Evolutionary conservation across 257 asterid species (phyloP), one percentile per base, ranked within the genome.

Genomic region (Gentiana straminea): DNA sequence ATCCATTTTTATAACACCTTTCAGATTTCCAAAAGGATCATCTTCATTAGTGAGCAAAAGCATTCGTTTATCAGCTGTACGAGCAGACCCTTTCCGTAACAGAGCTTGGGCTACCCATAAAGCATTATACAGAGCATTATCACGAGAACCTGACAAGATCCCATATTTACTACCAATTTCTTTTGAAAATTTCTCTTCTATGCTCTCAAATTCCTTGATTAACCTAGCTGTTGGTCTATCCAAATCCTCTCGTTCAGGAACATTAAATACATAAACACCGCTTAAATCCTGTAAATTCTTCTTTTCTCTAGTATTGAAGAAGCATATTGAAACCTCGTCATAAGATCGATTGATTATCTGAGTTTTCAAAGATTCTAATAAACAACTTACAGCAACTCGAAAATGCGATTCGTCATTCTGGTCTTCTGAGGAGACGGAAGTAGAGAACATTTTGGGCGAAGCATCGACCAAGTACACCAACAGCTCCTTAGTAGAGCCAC

Each of bases 61-160:
- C 66, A 91, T 83, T 67, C 98, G 77, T 74, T 91, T 91, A 51
- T 75, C 97, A 61, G 84, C 83, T 63, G 83, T 79, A 76, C 80
- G 85, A 52, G 86, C 73, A 71, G 96, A 85, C 95, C 98, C 97
- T 80, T 91, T 91, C n/a, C 98, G 90, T 47, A 91, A 74, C 54
- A 91, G 73, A 62, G 86, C 98, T 69, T 91, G 98, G 49, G 95
- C 97, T 68, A 75, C 97, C 98, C 98, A 91, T 45, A 91, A 83
- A 70, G 97, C 97, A 72, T 73, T 91, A 79, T 87, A 91, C 48
- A 91, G 86, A 59, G 98, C 78, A 78, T 87, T 91, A 61, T 91
- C 98, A 46, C 93, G 98, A 67, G 95, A 83, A 64, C 81, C 95
- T 55, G 93, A 57, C 68, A 75, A 70, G 62, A 91, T 91, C 41